Evolutionary conservation across 78 protist genomes (phyloP), one percentile per base, ranked within the genome.

Genomic region (Dictyostelium citrinum): DNA sequence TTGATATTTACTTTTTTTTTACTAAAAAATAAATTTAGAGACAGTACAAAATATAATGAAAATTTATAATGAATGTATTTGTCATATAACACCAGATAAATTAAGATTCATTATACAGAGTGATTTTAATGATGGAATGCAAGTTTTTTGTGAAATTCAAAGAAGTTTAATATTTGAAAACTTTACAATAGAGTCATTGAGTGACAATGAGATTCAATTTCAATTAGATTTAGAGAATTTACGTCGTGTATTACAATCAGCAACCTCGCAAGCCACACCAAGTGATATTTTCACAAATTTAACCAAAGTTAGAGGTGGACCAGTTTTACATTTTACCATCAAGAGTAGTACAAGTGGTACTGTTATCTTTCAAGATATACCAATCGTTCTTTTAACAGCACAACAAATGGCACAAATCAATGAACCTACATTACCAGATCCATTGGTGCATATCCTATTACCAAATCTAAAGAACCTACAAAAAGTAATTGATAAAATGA

Each of bases 171-270:
- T 82, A 58, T 82, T 82, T 64, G 88, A 82, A 31, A 39, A 67
- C 20, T 41, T 58, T 41, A 8, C 4, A 5, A 64, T 82, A 20
- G 55, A 82, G 17, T 77, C 84, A 60, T 14, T 88, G 12, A 31
- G 51, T 33, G 49, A 88, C 20, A 88, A 88, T 49, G 75, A 77
- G 17, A 88, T 88, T 45, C 84, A 78, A 51, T 51, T 85, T 35
- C 92, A 85, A 68, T 55, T 85, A 8, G 77, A 85, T 10, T 68
- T 85, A n/a, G 83, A 85, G n/a, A 67, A 43, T 41, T 60, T 85
- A n/a, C 78, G 67, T 55, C 37, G 82, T 37, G 92, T 76, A 16
- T 60, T 85, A 43, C 83, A 76, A 39, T 85, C 92, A 20, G 49
- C 92, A 10, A 37, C 17, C 0, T 46, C 33, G 4, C n/a, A 31